phyloP scores from a whole-genome alignment of 192 early-diverging fungal genomes.

The Linnemannia hyalina region DNA sequence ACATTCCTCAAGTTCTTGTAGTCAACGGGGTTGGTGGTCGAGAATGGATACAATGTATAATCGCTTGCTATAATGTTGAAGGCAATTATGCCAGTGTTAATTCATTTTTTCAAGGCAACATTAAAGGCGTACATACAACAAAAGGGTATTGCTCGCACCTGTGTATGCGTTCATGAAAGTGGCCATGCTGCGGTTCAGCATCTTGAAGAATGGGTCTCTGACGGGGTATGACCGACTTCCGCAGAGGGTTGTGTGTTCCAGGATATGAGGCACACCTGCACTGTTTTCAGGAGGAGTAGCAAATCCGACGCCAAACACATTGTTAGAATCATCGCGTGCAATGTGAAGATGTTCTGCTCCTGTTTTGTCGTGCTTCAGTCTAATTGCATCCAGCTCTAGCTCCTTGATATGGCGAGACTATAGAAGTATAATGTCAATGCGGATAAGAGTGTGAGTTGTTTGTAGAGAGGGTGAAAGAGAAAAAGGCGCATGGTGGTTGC shows the following conservation, averaged over 20 bases:
- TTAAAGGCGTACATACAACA: neutral
- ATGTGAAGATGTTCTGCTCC: constrained; percentile 94
- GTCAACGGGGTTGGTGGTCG: constrained; percentile 91
- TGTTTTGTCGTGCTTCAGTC: constrained; percentile 79
- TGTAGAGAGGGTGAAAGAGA: no score
- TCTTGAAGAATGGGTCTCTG: constrained; percentile 98
- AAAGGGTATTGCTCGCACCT: constrained; percentile 55
- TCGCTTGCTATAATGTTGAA: constrained; percentile 69
- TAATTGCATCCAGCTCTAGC: constrained; percentile 82
- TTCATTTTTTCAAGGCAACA: neutral
- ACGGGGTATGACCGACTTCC: constrained; percentile 91
- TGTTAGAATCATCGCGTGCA: constrained; percentile 87
- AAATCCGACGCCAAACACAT: constrained; percentile 95
- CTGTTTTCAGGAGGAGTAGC: constrained; percentile 84
- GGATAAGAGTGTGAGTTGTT: neutral
- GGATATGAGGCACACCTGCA: constrained; percentile 93
- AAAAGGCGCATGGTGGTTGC: neutral
- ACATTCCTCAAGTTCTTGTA: constrained; percentile 90
- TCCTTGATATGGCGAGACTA: constrained; percentile 75
- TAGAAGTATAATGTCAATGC: neutral
- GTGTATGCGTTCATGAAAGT: constrained; percentile 99
- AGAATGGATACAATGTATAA: constrained; percentile 94
- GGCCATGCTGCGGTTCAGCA: constrained; percentile 94
- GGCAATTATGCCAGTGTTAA: neutral
- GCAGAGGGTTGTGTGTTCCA: constrained; percentile 95